Evolutionary conservation across 2,329 filamentous ascomycete species (phyloP).

Genomic region (Penicillium verrucosum): DNA sequence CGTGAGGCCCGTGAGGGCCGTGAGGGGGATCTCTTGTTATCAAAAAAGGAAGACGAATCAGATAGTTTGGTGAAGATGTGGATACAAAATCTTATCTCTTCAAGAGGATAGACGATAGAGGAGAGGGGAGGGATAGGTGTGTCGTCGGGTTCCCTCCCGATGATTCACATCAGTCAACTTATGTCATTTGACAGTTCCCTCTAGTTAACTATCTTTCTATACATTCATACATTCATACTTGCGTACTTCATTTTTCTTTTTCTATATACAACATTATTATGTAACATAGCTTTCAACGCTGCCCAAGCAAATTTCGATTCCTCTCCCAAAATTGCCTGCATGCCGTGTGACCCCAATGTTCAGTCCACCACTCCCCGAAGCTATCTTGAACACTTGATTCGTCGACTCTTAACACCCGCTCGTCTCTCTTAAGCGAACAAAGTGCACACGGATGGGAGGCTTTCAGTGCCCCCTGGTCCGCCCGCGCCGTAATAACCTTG

Average conservation of each 20-base stretch:
- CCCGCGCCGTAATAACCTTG: slow-evolving; percentile 61
- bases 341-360: slow-evolving; percentile 76
- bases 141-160: slow-evolving; percentile 6
- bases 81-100: not conserved
- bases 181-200: not conserved
- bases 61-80: not conserved
- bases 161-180: not conserved
- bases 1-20: not conserved
- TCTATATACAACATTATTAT: not conserved
- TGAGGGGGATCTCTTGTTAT: not conserved
- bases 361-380: slow-evolving; percentile 95
- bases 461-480: slow-evolving; percentile 64
- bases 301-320: slow-evolving; percentile 67
- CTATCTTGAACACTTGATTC: slow-evolving; percentile 71
- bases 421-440: slow-evolving; percentile 84
- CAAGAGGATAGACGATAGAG: too few relatives aligned
- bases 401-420: slow-evolving; percentile 74
- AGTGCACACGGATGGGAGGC: slow-evolving; percentile 75
- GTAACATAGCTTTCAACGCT: slow-evolving; percentile 50
- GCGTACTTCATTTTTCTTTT: not conserved
- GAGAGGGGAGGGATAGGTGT: not conserved
- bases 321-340: slow-evolving; percentile 84
- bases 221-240: too few relatives aligned
- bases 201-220: not conserved
- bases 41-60: not conserved